Conservation (phyloP, 2,329 filamentous ascomycete species). For the Rutstroemia sp. region DNA sequence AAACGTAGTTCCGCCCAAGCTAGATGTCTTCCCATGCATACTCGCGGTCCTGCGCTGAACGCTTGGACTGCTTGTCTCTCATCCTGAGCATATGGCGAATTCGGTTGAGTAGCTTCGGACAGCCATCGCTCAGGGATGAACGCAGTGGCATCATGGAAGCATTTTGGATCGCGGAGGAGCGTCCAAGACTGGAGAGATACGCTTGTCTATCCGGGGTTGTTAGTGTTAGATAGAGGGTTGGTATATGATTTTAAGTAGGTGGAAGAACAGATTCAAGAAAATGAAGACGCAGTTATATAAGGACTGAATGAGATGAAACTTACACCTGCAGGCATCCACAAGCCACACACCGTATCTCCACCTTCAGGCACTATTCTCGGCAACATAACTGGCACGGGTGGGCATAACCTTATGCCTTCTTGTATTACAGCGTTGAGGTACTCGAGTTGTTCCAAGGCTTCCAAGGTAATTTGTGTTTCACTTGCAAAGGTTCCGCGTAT, state of each 20-base stretch:
- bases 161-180: not conserved
- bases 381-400: slow-evolving; percentile 18
- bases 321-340: not conserved
- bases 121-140: not conserved
- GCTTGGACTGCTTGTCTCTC: not conserved
- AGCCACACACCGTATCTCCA: too few relatives aligned
- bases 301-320: not conserved
- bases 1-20: not conserved
- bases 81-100: not conserved
- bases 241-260: not conserved
- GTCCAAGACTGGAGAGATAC: not conserved
- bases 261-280: not conserved
- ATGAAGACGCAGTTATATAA: not conserved
- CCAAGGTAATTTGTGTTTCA: not conserved
- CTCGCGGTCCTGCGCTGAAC: not conserved
- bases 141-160: not conserved
- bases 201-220: not conserved
- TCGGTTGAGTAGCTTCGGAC: not conserved
- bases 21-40: not conserved
- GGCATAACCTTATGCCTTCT: slow-evolving; percentile 37
- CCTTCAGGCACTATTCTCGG: too few relatives aligned
- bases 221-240: not conserved
- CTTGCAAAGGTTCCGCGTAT: not conserved
- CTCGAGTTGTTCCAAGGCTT: slow-evolving; percentile 15
- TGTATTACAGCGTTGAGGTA: slow-evolving; percentile 37